phyloP scores from a whole-genome alignment of 805 yeast genomes.

The Candida insectalens region DNA sequence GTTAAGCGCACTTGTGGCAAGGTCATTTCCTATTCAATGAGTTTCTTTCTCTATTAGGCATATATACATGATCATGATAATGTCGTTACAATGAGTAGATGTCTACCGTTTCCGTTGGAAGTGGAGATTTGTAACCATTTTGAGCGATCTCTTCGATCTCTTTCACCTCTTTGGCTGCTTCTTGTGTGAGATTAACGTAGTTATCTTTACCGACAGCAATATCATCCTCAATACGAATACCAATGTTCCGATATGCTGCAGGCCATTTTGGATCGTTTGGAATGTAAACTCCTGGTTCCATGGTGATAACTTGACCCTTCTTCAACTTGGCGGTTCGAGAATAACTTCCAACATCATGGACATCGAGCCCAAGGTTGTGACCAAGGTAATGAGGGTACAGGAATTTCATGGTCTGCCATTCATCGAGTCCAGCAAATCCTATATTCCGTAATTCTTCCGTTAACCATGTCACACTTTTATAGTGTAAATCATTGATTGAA shows the following conservation, averaged over 20 bases:
- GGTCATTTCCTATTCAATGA: constrained; percentile 5
- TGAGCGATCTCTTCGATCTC: constrained; percentile 69
- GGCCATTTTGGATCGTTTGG: constrained; percentile 74
- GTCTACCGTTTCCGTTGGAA: constrained; percentile 31
- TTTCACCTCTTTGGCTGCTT: constrained; percentile 75
- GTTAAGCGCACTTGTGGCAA: constrained; percentile 9
- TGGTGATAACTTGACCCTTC: constrained; percentile 77
- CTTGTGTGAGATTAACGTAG: constrained; percentile 56
- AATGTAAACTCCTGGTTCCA: constrained; percentile 93
- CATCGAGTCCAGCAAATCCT: constrained; percentile 50
- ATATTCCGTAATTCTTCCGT: constrained; percentile 57
- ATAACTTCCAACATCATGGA: constrained; percentile 68
- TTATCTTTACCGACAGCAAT: constrained; percentile 63
- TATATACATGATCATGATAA: neutral
- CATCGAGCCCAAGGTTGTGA: constrained; percentile 88
- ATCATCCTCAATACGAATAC: constrained; percentile 92
- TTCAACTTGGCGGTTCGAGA: constrained; percentile 45
- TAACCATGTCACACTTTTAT: constrained; percentile 49
- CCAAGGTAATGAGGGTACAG: constrained; percentile 93
- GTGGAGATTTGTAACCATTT: constrained; percentile 44
- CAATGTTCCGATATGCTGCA: constrained; percentile 72
- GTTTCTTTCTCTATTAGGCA: neutral
- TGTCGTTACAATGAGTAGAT: constrained; percentile 9
- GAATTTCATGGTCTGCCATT: constrained; percentile 41
- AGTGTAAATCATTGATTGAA: constrained; percentile 70